phyloP scores from a whole-genome alignment of 2,329 filamentous ascomycete species.

The Lojkania enalia region DNA sequence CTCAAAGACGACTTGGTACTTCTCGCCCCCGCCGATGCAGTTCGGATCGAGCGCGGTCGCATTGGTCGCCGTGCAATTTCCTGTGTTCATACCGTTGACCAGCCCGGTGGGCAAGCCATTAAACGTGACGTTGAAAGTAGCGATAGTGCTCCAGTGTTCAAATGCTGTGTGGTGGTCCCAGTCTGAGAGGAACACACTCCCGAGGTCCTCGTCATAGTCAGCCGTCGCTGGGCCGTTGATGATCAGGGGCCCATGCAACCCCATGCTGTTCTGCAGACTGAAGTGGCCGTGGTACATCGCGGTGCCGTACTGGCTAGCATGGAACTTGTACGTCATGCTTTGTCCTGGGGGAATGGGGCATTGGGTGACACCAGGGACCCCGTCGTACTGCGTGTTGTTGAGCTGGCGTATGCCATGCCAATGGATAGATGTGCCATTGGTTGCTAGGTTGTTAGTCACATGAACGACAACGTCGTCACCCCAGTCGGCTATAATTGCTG shows the following conservation, averaged over 20 bases:
- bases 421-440: slow-evolving; percentile 10
- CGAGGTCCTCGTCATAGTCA: slow-evolving; percentile 45
- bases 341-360: slow-evolving; percentile 9
- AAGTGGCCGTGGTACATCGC: slow-evolving; percentile 42
- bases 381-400: slow-evolving; percentile 3
- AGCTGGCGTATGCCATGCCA: slow-evolving; percentile 11
- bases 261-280: slow-evolving; percentile 37
- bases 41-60: no score
- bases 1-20: slow-evolving; percentile 19
- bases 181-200: slow-evolving; percentile 37
- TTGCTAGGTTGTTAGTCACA: slow-evolving; percentile 18
- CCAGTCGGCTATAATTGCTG: slow-evolving; percentile 39
- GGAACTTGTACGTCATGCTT: slow-evolving; percentile 22
- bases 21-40: no score
- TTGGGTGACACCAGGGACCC: slow-evolving; percentile 6
- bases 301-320: slow-evolving; percentile 39
- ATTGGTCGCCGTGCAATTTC: no score
- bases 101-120: neutral
- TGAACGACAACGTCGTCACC: slow-evolving; percentile 35
- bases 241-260: slow-evolving; percentile 24
- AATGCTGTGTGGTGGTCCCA: slow-evolving; percentile 29
- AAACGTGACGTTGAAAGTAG: neutral
- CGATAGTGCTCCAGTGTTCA: neutral
- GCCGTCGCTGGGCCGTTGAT: slow-evolving; percentile 44
- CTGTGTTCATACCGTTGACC: neutral